A percentile compares a stretch with the other conserved stretches of the same genome.
These are phyloP conservation scores for Cerrena zonata DNA, from an alignment of 1,284 basidiomycete genomes.

Conservation along the genomic window DNA sequence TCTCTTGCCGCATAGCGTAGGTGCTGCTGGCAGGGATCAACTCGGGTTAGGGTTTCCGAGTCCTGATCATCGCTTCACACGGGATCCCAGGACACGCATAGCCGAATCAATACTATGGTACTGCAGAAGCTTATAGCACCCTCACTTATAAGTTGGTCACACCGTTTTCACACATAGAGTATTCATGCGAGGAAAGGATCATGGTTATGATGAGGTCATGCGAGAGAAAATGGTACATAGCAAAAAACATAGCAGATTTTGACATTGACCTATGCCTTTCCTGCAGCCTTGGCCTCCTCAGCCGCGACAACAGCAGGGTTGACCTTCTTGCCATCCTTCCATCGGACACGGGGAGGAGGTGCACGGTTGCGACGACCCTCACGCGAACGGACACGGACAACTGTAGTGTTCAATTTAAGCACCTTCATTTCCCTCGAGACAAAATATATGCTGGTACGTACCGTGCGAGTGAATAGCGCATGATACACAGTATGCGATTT, in stretches of 20 bases:
- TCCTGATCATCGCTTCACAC: no score
- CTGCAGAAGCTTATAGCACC: no score
- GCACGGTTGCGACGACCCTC: conserved; percentile 93
- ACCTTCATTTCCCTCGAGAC: background rate
- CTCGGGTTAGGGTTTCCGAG: no score
- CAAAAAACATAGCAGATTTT: conserved; percentile 3
- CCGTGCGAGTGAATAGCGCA: conserved; percentile 99
- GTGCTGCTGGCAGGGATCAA: no score
- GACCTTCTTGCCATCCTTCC: conserved; percentile 98
- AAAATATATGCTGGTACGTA: conserved; percentile 31
- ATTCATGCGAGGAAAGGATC: background rate
- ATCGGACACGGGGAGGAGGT: conserved; percentile 91
- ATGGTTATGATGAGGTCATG: background rate
- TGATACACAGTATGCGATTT: conserved; percentile 98
- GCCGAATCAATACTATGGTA: no score
- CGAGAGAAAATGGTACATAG: conserved; percentile 2
- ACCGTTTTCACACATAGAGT: no score
- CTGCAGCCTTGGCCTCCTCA: conserved; percentile 38
- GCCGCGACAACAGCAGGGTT: conserved; percentile 63
- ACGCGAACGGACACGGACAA: conserved; percentile 91
- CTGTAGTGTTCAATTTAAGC: conserved; percentile 31
- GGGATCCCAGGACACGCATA: no score
- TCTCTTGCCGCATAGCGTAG: no score
- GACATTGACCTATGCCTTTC: conserved; percentile 19
- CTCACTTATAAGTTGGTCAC: no score